Base-by-base conservation (phyloP, 1,284 basidiomycete genomes). In the Ceratobasidium sp. region DNA sequence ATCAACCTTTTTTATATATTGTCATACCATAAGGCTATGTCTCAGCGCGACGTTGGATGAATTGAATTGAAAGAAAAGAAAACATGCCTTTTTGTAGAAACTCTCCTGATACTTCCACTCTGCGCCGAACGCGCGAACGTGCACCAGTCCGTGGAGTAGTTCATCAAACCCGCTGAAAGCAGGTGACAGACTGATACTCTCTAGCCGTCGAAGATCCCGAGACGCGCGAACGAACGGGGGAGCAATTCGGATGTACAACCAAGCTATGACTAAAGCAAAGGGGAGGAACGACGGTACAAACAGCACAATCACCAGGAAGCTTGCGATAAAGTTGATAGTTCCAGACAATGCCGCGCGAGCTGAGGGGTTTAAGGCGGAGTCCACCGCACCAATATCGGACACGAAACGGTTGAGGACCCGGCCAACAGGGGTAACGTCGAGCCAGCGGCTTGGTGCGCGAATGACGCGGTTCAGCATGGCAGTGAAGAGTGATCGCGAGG, bases 121-220 rank as follows among this genome's bases (percentile, higher is more conserved):
- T 86, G 92, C 93, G 1, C 90, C 92, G 82, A 94, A 96, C 0
- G 94, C 94, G 33, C 94, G 89, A 26, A 96, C 90, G 79, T 94
- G 91, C 37, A 90, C 85, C 51, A 95, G 88, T 3, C 94, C 94
- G 68, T 86, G 88, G 49, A 96, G 85, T 15, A 95, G 85, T 81
- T 96, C 94, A 78, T 92, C 91, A 81, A 93, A 94, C 0, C 92
- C 92, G 20, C 91, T 88, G 81, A 92, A 92, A 0, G 91, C 88
- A 1, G 91, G 91, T 1, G 90, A 92, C 15, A 92, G 84, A 17
- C 89, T 90, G 37, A 90, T 85, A 2, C 89, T 89, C 82, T 95
- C 93, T 31, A 94, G 84, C 53, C 93, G 85, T 71, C 93, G 86
- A 31, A 94, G 85, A 81, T 93, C 92, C 78, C 93, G 86, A 17